Evolutionary conservation across 1,139 yeast genomes (phyloP).

Genomic region (Pneumocystis carinii): DNA sequence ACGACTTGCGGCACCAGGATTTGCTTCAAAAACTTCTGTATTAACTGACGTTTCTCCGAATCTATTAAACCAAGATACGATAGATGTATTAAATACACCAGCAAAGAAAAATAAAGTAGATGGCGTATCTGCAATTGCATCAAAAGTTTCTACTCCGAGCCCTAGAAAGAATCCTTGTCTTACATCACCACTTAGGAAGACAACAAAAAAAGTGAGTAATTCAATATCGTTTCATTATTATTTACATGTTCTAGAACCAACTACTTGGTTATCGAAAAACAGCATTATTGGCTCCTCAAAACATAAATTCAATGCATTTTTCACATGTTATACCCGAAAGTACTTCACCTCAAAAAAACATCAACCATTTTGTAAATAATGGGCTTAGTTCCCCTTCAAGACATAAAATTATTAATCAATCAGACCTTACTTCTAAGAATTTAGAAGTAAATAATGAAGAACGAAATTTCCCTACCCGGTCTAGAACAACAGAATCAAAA

Average conservation of each 20-base stretch:
- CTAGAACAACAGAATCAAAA: not conserved
- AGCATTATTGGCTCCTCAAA: not conserved
- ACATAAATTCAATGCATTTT: not conserved
- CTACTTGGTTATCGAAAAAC: not conserved
- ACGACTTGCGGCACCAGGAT: slow-evolving; percentile 1
- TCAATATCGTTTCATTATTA: not conserved
- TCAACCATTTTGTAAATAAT: not conserved
- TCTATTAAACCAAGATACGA: not conserved
- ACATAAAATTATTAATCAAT: not conserved
- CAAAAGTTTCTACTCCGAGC: not conserved
- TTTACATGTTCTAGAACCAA: not conserved
- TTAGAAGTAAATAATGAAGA: not conserved
- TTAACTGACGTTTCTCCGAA: not conserved
- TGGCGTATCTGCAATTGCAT: not conserved
- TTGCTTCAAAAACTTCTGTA: not conserved
- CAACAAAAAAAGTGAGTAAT: not conserved
- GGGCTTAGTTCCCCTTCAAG: not conserved
- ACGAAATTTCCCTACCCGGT: not conserved
- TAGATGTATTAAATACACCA: not conserved
- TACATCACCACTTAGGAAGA: not conserved
- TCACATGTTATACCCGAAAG: not conserved
- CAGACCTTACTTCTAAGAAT: not conserved
- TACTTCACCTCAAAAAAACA: not conserved
- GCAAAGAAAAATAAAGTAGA: not conserved
- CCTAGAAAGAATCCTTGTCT: not conserved